Evolutionary conservation across 305 asterid genomes (phyloP).

Genomic region (Solanum hybrid): DNA sequence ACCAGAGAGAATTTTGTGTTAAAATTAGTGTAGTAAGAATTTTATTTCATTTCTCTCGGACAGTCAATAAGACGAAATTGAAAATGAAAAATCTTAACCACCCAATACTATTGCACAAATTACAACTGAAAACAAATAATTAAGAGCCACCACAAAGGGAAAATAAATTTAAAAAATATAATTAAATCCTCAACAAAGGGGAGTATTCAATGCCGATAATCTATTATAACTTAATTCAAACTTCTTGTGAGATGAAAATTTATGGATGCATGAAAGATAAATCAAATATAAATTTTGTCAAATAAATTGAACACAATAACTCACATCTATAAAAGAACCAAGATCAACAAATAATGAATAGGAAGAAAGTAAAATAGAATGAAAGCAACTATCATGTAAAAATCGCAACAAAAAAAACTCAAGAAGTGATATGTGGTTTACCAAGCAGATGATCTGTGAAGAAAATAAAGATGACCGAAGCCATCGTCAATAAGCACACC

Average conservation of each 20-base stretch:
- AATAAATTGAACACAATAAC: background rate
- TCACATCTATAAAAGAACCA: background rate
- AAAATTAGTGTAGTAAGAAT: background rate
- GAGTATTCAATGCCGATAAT: background rate
- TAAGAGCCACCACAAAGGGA: too few species aligned
- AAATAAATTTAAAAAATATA: too few species aligned
- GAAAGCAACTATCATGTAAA: background rate
- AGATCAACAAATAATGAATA: too few species aligned
- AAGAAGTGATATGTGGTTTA: background rate
- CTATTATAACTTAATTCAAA: too few species aligned
- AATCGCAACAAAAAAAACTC: background rate
- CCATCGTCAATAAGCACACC: background rate
- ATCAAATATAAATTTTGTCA: too few species aligned
- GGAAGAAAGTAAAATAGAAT: background rate
- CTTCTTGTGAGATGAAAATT: too few species aligned
- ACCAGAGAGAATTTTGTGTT: too few species aligned
- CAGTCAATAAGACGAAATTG: background rate
- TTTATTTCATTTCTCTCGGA: background rate
- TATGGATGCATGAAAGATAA: too few species aligned
- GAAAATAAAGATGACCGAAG: background rate
- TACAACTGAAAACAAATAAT: background rate
- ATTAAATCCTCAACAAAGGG: too few species aligned
- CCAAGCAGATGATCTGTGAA: background rate
- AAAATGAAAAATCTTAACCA: background rate
- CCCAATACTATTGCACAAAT: background rate